phyloP scores from a whole-genome alignment of 2,329 filamentous ascomycete species.

The Keithomyces neogunnii region DNA sequence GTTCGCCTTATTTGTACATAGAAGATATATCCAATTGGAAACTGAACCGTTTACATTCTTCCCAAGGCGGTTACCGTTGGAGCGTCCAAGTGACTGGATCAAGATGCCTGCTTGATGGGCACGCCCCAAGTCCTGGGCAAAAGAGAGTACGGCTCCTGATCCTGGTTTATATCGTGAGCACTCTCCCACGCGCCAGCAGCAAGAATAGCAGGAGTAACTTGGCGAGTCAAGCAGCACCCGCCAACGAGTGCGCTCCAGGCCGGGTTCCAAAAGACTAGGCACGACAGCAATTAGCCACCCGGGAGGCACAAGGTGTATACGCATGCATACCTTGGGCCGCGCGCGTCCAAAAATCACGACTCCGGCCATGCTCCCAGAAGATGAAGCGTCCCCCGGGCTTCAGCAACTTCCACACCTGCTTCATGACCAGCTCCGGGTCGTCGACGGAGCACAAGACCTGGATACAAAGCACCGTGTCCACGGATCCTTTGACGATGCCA shows the following conservation, averaged over 20 bases:
- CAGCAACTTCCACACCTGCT: conserved; percentile 29
- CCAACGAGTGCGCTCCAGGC: conserved; percentile 22
- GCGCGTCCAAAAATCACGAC: conserved; percentile 17
- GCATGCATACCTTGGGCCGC: conserved; percentile 19
- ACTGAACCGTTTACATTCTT: background rate
- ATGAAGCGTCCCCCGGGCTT: conserved; percentile 37
- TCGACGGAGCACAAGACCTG: conserved; percentile 34
- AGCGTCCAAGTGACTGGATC: background rate
- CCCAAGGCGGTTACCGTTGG: background rate
- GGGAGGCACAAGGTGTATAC: background rate
- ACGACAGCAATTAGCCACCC: background rate
- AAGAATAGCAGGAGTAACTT: conserved; percentile 19
- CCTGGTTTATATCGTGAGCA: conserved; percentile 16
- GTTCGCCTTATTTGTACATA: background rate
- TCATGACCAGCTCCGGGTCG: conserved; percentile 18
- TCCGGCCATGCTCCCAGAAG: conserved; percentile 35
- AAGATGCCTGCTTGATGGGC: conserved; percentile 15
- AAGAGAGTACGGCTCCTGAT: conserved; percentile 17
- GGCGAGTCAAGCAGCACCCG: conserved; percentile 20
- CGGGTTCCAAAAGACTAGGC: conserved; percentile 19
- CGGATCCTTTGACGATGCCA: conserved; percentile 24
- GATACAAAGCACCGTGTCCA: conserved; percentile 33
- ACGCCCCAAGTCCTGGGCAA: conserved; percentile 23
- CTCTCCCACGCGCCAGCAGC: conserved; percentile 23
- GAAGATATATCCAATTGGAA: background rate